Base-by-base conservation (phyloP, 345 rosid genomes). In the Dimocarpus longan region DNA sequence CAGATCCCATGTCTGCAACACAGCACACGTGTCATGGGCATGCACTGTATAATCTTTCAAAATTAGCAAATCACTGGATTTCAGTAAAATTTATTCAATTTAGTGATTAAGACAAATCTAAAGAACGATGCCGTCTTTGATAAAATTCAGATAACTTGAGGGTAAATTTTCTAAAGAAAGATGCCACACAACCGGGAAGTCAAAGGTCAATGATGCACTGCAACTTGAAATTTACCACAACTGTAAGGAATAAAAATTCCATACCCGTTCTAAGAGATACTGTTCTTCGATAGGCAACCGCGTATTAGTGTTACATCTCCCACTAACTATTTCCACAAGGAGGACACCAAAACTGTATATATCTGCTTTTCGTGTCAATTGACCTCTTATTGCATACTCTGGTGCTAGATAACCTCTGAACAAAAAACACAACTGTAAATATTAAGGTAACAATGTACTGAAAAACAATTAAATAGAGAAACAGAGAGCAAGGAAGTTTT, bases 361-460 rank as follows among this genome's bases (percentile, higher is more conserved):
- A 81, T 96, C 99, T 18, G 98, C 99, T 86, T 88, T 96, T n/a
- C 93, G 87, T 1, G 98, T 96, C 84, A 96, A 74, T 56, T 89
- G 97, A 56, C 99, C 99, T 80, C 95, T 85, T 71, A 96, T 91
- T 16, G 99, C 99, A 81, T 96, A 96, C 83, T 96, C 99, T 8
- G 99, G 99, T 59, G 99, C 99, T 76, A 94, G 86, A 83, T 96
- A 96, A 74, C 99, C 98, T 86, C 99, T 96, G 77, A 73, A 80
- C 44, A 72, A 54, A 50, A 81, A 63, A 79, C 18, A 56, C 63
- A 65, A 42, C 83, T 24, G 52, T 81, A 5, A 83, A 54, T 59
- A 48, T 24, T 22, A 70, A 50, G 22, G 7, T 50, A n/a, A 50
- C 43, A 28, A n/a, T 68, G 65, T 76, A 18, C n/a, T 69, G 56